Evolutionary conservation across 2,329 filamentous ascomycete genomes (phyloP), one percentile per base, ranked within the genome.

Genomic region (Xylaria sp.): DNA sequence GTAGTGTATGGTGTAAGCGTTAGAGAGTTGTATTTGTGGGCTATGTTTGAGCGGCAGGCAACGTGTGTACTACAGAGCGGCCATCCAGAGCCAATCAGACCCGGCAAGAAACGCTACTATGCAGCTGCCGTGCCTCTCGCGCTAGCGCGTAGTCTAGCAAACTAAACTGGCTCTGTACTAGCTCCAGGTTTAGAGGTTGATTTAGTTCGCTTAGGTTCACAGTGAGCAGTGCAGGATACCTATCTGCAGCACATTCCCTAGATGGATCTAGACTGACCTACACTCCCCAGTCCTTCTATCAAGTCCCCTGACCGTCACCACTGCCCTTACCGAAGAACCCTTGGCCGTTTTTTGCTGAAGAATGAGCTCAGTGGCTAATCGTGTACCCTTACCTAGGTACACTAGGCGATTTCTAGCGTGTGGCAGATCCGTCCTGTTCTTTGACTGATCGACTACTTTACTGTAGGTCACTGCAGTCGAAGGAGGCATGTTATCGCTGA

Each of bases 241-340:
- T 46, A 56, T 33, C 43, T 46, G 51, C 57, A 36, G n/a, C 62
- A 49, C n/a, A 33, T 62, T 66, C 63, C 59, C 67, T 18, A 52
- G 63, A 60, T 57, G 51, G 67, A 67, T 69, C 67, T 67, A 69
- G 67, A 69, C 67, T 66, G 9, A 46, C 62, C 63, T 62, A 41
- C 36, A 18, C 25, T 28, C 28, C 28, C n/a, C 18, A 68, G 55
- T 41, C 61, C 49, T 39, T 46, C 59, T 63, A 36, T 33, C 65
- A n/a, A 25, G 8, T 25, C 23, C 59, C 46, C 28, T 55, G 36
- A 36, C 54, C 54, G 31, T 31, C 7, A 20, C 48, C 20, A n/a
- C 36, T 41, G 39, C 36, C 33, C 36, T 18, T 43, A 46, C 56
- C 56, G 39, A 58, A 23, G 28, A 31, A 52, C 51, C 52, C 28